phyloP scores from a whole-genome alignment of 805 yeast genomes.

The Tetrapisispora nanseiensis region DNA sequence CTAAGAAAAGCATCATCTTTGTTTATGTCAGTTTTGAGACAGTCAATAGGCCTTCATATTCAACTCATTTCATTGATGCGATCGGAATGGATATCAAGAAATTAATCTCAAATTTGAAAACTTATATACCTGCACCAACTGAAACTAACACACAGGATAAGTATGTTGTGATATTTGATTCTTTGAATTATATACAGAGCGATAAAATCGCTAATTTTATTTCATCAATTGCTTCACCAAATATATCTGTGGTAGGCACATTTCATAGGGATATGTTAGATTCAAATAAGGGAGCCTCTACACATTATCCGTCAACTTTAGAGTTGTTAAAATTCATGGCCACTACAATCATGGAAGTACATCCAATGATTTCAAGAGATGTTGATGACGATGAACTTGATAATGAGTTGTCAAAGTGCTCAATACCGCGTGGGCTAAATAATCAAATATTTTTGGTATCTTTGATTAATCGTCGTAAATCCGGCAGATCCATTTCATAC shows the following conservation, averaged over 20 bases:
- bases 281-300: slow-evolving; percentile 4
- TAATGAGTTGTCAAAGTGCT: slow-evolving; percentile 30
- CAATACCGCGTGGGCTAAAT: slow-evolving; percentile 47
- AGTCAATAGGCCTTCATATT: slow-evolving; percentile 39
- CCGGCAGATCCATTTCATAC: slow-evolving; percentile 67
- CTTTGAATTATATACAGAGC: slow-evolving; percentile 49
- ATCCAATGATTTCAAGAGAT: slow-evolving; percentile 31
- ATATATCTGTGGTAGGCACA: slow-evolving; percentile 37
- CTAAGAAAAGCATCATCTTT: slow-evolving; percentile 27
- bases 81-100: slow-evolving; percentile 12
- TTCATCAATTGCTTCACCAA: slow-evolving; percentile 39
- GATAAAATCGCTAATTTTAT: slow-evolving; percentile 41
- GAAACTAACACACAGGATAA: slow-evolving; percentile 19
- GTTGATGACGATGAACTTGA: slow-evolving; percentile 43
- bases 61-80: slow-evolving; percentile 41
- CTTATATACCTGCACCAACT: slow-evolving; percentile 16
- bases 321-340: slow-evolving; percentile 60
- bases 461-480: slow-evolving; percentile 64
- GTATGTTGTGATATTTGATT: slow-evolving; percentile 51
- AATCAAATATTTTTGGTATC: slow-evolving; percentile 35
- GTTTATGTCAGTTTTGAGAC: slow-evolving; percentile 66
- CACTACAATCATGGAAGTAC: slow-evolving; percentile 56
- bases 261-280: slow-evolving; percentile 39
- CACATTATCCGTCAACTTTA: slow-evolving; percentile 41
- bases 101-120: slow-evolving; percentile 13